These are phyloP conservation scores for Pythium graminicola DNA, from an alignment of 352 stramenopile genomes.

Conservation along the genomic window DNA sequence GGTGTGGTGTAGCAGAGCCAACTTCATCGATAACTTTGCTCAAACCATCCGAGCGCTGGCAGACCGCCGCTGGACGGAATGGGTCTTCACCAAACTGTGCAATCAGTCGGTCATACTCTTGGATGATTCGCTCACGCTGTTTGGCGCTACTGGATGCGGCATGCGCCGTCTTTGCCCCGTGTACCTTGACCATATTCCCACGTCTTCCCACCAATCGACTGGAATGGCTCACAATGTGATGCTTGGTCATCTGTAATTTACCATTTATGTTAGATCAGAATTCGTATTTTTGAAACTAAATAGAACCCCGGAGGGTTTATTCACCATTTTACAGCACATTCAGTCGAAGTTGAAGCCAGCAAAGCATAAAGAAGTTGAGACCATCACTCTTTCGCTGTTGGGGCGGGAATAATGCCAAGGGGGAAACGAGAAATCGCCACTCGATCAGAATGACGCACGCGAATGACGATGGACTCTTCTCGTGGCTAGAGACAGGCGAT, in stretches of 20 bases:
- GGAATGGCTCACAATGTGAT: too few relatives aligned
- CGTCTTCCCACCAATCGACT: constrained; percentile 21
- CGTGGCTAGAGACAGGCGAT: constrained; percentile 5
- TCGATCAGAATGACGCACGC: too few relatives aligned
- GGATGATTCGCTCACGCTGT: constrained; percentile 10
- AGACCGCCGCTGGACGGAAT: constrained; percentile 28
- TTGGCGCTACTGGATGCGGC: background rate
- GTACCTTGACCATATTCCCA: constrained; percentile 16
- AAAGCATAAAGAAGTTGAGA: background rate
- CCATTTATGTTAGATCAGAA: too few relatives aligned
- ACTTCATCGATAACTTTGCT: constrained; percentile 25
- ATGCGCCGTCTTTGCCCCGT: background rate
- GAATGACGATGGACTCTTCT: background rate
- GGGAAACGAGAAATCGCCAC: background rate
- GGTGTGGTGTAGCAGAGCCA: constrained; percentile 13
- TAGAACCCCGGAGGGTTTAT: constrained; percentile 1
- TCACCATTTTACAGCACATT: background rate
- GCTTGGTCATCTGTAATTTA: constrained; percentile 18
- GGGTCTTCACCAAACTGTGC: constrained; percentile 49
- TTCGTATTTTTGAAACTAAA: too few relatives aligned
- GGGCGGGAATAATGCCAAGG: too few relatives aligned
- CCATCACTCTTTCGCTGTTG: constrained; percentile 11
- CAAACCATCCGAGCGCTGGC: constrained; percentile 34
- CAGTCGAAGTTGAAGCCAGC: constrained; percentile 14
- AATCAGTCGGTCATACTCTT: constrained; percentile 58